Conservation (phyloP, 106 monocot species). For the Phalaenopsis equestris region DNA sequence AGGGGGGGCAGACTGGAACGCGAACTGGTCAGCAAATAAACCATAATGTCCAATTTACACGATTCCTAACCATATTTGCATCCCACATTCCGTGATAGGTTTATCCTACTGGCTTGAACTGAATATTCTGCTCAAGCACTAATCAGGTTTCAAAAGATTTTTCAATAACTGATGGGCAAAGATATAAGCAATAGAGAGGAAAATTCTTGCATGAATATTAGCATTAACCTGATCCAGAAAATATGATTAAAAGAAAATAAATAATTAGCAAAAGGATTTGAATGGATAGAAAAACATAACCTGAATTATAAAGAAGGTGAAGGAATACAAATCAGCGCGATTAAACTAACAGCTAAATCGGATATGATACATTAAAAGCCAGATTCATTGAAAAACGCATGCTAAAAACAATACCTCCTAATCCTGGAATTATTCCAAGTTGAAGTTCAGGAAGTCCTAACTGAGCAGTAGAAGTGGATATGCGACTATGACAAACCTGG, state of each 20-base stretch:
- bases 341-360: not conserved
- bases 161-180: too few species aligned
- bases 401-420: slow-evolving; percentile 60
- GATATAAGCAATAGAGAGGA: too few species aligned
- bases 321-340: not conserved
- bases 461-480: slow-evolving; percentile 64
- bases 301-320: not conserved
- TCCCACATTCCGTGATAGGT: too few species aligned
- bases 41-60: too few species aligned
- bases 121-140: too few species aligned
- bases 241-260: not conserved
- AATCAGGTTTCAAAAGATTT: too few species aligned
- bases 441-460: slow-evolving; percentile 92
- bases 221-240: not conserved
- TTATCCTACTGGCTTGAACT: too few species aligned
- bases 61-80: too few species aligned
- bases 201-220: not conserved
- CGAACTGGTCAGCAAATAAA: too few species aligned
- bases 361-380: not conserved
- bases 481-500: slow-evolving; percentile 88
- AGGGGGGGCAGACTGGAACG: too few species aligned
- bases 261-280: too few species aligned
- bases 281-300: not conserved
- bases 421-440: slow-evolving; percentile 89
- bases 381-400: not conserved